Evolutionary conservation across 192 early-diverging fungal species (phyloP), one percentile per base, ranked within the genome.

Genomic region (Backusella sp.): DNA sequence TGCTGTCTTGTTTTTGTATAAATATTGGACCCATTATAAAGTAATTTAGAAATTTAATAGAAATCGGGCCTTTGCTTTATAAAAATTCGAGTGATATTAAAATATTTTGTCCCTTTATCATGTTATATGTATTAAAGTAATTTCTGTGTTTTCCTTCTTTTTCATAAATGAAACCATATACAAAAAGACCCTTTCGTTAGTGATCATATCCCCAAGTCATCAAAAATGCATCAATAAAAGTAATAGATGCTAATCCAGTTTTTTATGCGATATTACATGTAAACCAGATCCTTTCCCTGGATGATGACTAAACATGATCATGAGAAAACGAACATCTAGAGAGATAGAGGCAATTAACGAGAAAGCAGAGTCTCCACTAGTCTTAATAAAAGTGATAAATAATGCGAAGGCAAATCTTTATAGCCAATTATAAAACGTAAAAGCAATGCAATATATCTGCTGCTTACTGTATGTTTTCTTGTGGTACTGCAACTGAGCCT

Each of bases 381-480:
- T 23, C 56, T 62, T 28, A 62, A 62, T 62, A 26, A 62, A 26
- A 62, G 3, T 62, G 56, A 62, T 62, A 28, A 62, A 28, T 62
- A 62, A 62, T 62, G 56, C 56, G 56, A 28, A 28, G 56, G 11
- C 23, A 62, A 62, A 62, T 62, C 4, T 62, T 28, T 62, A 28
- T 23, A 62, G 26, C 56, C 56, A 62, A 62, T 62, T 62, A 62
- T 62, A 62, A 62, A 26, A 62, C 56, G 56, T n/a, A 28, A 62
- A 62, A 26, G 56, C 23, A 62, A 62, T 62, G 56, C 53, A 56
- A 21, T 23, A 56, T 62, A 28, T 28, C 23, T 62, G 56, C 26
- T 62, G 56, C 26, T 62, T 62, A 62, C 9, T 62, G 56, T 62
- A 62, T 62, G 56, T 28, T 62, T 62, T 62, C 56, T 62, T 62